These are phyloP conservation scores for Sporisorium sorghi DNA, from an alignment of 1,284 basidiomycete genomes.

Conservation along the genomic window DNA sequence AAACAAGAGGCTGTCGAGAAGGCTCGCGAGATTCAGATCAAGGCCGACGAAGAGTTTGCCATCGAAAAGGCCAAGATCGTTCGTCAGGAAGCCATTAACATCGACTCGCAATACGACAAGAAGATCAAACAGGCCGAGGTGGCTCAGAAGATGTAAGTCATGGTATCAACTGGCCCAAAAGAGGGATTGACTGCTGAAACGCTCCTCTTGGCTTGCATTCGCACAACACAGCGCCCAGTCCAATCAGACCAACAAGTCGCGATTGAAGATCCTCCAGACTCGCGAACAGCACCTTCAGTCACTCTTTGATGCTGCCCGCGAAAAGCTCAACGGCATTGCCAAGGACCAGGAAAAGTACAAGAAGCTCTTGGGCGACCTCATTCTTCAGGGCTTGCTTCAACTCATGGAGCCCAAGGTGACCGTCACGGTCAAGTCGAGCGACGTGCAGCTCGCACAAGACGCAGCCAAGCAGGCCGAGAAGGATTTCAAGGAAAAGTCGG, in stretches of 20 bases:
- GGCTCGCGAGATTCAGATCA: slow-evolving; percentile 69
- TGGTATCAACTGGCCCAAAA: background rate
- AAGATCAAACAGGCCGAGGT: slow-evolving; percentile 67
- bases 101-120: slow-evolving; percentile 66
- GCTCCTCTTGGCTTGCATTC: background rate
- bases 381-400: slow-evolving; percentile 76
- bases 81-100: slow-evolving; percentile 64
- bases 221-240: slow-evolving; percentile 81
- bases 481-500: slow-evolving; percentile 81
- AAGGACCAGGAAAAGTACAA: slow-evolving; percentile 75
- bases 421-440: slow-evolving; percentile 58
- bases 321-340: slow-evolving; percentile 76
- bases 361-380: slow-evolving; percentile 71
- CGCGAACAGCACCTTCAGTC: slow-evolving; percentile 92
- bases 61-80: slow-evolving; percentile 69
- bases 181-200: background rate
- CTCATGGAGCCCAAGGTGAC: slow-evolving; percentile 63
- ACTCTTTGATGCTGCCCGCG: slow-evolving; percentile 83
- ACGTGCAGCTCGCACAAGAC: slow-evolving; percentile 69
- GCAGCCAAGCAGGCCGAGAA: slow-evolving; percentile 77
- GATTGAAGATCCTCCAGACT: slow-evolving; percentile 87
- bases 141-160: slow-evolving; percentile 67
- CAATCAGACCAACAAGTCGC: slow-evolving; percentile 91
- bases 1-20: slow-evolving; percentile 69
- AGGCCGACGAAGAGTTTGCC: slow-evolving; percentile 69